Evolutionary conservation across 805 yeast genomes (phyloP), one percentile per base, ranked within the genome.

Genomic region (Vanderwaltozyma tropicalis): DNA sequence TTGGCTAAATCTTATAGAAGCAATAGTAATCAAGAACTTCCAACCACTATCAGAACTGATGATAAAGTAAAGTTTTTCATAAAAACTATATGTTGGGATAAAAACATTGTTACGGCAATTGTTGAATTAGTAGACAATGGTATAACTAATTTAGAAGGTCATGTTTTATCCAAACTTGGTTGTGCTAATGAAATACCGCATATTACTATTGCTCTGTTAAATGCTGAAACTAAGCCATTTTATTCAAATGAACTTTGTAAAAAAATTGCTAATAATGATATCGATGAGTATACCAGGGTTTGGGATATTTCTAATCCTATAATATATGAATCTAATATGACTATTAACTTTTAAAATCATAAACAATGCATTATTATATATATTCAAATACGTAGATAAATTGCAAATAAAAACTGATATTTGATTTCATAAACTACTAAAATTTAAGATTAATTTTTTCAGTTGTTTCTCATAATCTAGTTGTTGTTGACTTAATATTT

Each of bases 191-290:
- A 60, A 37, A 55, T 57, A 41, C 66, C 80, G 0, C 96, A 88
- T 53, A 71, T 87, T 31, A 88, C 96, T 0, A 51, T 85, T 12
- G 95, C 88, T 0, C 72, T 84, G 0, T 50, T 62, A 2, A 48
- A 63, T 1, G 62, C 63, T 0, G 58, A 59, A 0, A 63, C 71
- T 3, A 63, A 57, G 36, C 77, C 92, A 0, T 53, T 63, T 18
- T 71, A 74, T 45, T 72, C 88, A 1, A 77, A 78, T 42, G 44
- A 40, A 4, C 39, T 68, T 20, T 62, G 67, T 14, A 44, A 52
- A 26, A 38, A 28, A 16, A 11, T 32, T 3, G 5, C 13, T 15
- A 5, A 13, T 9, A 17, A 20, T 5, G 12, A 22, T 5, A 14
- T 8, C 15, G 16, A 10, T 11, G 15, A 27, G 5, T 9, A 16